Conservation (phyloP, 2,329 filamentous ascomycete genomes). For the Phyllosticta capitalensis region DNA sequence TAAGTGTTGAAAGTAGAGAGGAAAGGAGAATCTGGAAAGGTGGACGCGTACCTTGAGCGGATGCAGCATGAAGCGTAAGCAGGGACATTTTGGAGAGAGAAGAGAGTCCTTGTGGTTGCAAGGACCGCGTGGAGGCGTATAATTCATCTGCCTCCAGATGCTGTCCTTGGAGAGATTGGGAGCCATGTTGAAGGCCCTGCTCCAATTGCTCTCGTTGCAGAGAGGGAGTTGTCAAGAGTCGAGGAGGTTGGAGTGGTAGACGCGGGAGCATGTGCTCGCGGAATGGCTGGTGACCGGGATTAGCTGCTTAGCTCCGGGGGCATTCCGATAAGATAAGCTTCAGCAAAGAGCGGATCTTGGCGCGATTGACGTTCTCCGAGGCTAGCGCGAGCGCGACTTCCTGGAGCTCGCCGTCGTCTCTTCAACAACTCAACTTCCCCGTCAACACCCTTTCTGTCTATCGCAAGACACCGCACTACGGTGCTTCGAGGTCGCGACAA, state of each 20-base stretch:
- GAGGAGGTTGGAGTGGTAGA: background rate
- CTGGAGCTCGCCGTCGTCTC: constrained; percentile 3
- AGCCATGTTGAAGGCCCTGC: constrained; percentile 6
- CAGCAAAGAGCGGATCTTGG: background rate
- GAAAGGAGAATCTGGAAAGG: background rate
- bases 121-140: constrained; percentile 40
- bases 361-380: background rate
- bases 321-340: background rate
- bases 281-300: background rate
- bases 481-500: constrained; percentile 37
- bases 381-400: constrained; percentile 5
- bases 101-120: constrained; percentile 38
- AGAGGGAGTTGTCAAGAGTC: background rate
- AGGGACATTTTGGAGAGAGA: constrained; percentile 39
- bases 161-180: constrained; percentile 21
- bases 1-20: background rate
- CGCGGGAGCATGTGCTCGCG: background rate
- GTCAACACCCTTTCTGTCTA: background rate
- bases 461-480: background rate
- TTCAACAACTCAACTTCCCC: background rate
- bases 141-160: constrained; percentile 44
- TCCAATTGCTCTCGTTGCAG: background rate
- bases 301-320: background rate
- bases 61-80: constrained; percentile 48
- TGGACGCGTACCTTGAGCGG: constrained; percentile 38